Evolutionary conservation across 2,329 filamentous ascomycete genomes (phyloP).

Genomic region (Botryotinia convoluta): DNA sequence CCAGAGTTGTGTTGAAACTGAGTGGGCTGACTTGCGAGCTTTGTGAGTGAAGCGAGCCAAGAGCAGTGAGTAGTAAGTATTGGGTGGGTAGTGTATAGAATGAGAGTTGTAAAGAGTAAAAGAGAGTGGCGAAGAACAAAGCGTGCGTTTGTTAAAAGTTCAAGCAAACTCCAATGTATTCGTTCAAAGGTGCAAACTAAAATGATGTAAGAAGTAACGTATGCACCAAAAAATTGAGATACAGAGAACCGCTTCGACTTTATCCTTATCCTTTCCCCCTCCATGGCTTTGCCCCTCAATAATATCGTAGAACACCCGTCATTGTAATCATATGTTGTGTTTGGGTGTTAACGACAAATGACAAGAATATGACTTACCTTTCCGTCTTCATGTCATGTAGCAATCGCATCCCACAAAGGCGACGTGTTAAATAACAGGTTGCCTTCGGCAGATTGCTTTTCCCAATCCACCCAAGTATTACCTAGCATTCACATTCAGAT

Average conservation of each 20-base stretch:
- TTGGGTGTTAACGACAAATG: constrained; percentile 16
- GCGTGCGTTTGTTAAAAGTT: background rate
- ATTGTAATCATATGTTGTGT: constrained; percentile 12
- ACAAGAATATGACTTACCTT: constrained; percentile 25
- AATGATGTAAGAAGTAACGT: constrained; percentile 14
- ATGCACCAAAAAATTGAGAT: constrained; percentile 2
- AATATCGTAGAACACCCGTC: constrained; percentile 9
- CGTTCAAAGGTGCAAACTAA: background rate
- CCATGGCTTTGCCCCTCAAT: constrained; percentile 4
- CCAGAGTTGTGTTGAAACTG: background rate
- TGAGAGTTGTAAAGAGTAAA: background rate
- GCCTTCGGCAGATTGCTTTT: constrained; percentile 21
- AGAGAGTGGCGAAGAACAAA: background rate
- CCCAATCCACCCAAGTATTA: constrained; percentile 17
- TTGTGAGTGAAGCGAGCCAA: background rate
- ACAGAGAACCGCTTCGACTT: constrained; percentile 13
- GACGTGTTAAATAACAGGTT: constrained; percentile 26
- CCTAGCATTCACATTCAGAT: constrained; percentile 24
- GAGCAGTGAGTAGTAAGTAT: background rate
- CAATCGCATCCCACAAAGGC: constrained; percentile 21
- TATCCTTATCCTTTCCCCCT: constrained; percentile 5
- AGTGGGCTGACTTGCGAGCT: background rate
- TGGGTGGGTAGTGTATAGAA: background rate
- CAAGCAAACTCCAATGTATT: background rate
- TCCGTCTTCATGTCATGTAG: constrained; percentile 29